A percentile compares a stretch with the other conserved stretches of the same genome.
phyloP scores from a whole-genome alignment of 1,139 yeast genomes.

The Pichia sp. region DNA sequence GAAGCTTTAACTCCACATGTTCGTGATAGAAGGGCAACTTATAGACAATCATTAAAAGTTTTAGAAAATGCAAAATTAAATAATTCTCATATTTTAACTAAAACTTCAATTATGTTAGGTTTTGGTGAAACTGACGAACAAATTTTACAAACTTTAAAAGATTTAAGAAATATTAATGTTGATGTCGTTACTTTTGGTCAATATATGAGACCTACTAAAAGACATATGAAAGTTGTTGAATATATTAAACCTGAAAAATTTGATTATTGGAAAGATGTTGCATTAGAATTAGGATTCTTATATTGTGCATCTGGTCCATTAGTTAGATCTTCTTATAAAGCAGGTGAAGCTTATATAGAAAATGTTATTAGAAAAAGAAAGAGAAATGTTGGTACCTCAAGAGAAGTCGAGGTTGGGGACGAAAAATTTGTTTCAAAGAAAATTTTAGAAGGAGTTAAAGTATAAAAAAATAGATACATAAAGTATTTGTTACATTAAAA shows the following conservation, averaged over 20 bases:
- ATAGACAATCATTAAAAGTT: constrained; percentile 78
- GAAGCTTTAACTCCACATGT: constrained; percentile 92
- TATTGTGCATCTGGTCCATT: constrained; percentile 97
- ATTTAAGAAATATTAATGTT: constrained; percentile 67
- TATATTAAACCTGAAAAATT: constrained; percentile 93
- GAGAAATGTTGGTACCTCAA: constrained; percentile 30
- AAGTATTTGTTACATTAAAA: too few species aligned
- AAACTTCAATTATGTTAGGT: constrained; percentile 94
- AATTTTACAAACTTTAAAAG: constrained; percentile 63
- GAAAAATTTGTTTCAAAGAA: constrained; percentile 26
- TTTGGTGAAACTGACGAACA: constrained; percentile 95
- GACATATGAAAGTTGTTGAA: constrained; percentile 97
- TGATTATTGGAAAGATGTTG: constrained; percentile 85
- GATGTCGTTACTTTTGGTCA: constrained; percentile 99
- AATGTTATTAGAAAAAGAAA: constrained; percentile 78
- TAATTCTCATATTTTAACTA: constrained; percentile 74
- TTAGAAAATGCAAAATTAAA: constrained; percentile 73
- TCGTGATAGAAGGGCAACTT: constrained; percentile 94
- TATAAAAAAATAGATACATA: neutral
- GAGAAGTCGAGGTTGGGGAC: constrained; percentile 29
- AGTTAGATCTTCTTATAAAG: constrained; percentile 94
- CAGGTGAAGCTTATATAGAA: constrained; percentile 97
- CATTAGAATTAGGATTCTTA: constrained; percentile 84
- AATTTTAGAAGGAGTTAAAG: constrained; percentile 4
- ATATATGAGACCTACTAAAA: constrained; percentile 97